Conservation (phyloP, 1,284 basidiomycete species). For the Puccinia polysora region DNA sequence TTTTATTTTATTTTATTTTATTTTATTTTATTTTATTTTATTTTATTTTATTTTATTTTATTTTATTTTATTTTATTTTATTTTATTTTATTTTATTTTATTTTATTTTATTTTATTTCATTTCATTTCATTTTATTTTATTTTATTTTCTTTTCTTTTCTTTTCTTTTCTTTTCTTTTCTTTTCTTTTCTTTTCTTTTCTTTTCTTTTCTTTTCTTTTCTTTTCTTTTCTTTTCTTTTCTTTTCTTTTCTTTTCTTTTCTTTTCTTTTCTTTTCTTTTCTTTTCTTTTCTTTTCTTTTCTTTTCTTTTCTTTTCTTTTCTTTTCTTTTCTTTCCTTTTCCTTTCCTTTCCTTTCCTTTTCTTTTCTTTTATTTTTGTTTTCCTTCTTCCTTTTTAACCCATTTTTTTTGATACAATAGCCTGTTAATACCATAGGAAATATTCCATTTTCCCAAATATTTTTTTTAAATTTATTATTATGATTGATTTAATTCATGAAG, state of each 20-base stretch:
- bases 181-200: slow-evolving; percentile 47
- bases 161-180: slow-evolving; percentile 18
- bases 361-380: background rate
- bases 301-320: slow-evolving; percentile 57
- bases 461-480: no score
- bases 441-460: no score
- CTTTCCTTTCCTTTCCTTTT: background rate
- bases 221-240: slow-evolving; percentile 46
- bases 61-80: background rate
- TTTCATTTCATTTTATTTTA: slow-evolving; percentile 40
- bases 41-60: slow-evolving; percentile 47
- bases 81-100: slow-evolving; percentile 46
- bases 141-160: slow-evolving; percentile 44
- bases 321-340: slow-evolving; percentile 48
- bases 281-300: slow-evolving; percentile 49
- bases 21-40: background rate
- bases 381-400: background rate
- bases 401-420: no score
- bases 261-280: slow-evolving; percentile 43
- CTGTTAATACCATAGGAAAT: no score
- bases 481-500: no score
- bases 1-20: slow-evolving; percentile 31
- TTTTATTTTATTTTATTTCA: slow-evolving; percentile 46
- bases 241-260: slow-evolving; percentile 46
- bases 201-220: background rate